Base-by-base conservation (phyloP, 2,329 filamentous ascomycete species). In the Neurospora sp. region DNA sequence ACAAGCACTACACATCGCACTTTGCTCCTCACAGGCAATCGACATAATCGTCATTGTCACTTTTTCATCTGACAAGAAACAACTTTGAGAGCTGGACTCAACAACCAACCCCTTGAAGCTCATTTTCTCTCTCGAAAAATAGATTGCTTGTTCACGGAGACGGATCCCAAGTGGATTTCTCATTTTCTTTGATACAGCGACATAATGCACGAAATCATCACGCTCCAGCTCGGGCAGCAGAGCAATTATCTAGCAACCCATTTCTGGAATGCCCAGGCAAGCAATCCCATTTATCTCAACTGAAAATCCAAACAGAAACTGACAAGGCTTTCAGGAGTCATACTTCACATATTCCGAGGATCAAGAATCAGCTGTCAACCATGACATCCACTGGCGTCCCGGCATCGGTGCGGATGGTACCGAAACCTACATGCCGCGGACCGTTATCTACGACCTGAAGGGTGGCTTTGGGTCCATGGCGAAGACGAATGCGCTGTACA, bases 161-260 rank as follows among this genome's bases (percentile, higher is more conserved):
- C 41, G 8, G 6, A 33, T 37, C n/a, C 6, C 19, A 36, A 67
- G 33, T 41, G 12, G 17, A n/a, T 17, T 41, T 68, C 43, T 70
- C 15, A 23, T 66, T 19, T 67, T 12, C 23, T 23, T 69, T 12
- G 28, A 39, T 15, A 43, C 37, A 8, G 75, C 73, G 74, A 76
- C 76, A 46, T 69, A 23, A 98, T 99, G 96, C 93, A 94, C 81
- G 96, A 99, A 81, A 93, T 98, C 72, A 85, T 99, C 72, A 97
- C 95, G 0, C 84, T 99, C 66, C 96, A 99, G 84, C 89, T 98
- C 71, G 96, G 96, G 62, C 91, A 97, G 78, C 89, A 92, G 78
- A 94, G 92, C 79, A 99, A 99, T 80, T 97, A 97, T 77, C 83
- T 96, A 28, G 94, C 91, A 38, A 96, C 94, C 0, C 96, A 99